Percentiles rank a stretch among this genome's conserved stretches.
phyloP scores from a whole-genome alignment of 345 rosid genomes.

The Eucalyptus grandis region DNA sequence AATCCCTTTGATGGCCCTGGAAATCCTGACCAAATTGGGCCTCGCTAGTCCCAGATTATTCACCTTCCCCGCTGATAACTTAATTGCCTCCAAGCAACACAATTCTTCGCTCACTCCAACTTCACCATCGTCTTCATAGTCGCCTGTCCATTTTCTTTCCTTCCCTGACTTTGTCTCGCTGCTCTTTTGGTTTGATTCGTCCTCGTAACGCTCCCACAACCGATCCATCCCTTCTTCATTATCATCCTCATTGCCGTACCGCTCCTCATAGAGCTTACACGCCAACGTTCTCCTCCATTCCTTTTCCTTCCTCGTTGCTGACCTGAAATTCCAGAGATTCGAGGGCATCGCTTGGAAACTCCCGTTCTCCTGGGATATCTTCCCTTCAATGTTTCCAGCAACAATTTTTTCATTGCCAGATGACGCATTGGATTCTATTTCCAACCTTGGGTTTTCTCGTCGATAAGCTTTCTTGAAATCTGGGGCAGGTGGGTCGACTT shows the following conservation, averaged over 20 bases:
- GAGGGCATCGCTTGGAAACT: neutral
- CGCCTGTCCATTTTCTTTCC: conserved; percentile 14
- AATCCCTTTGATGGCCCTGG: conserved; percentile 63
- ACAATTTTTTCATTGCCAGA: neutral
- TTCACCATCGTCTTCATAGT: conserved; percentile 38
- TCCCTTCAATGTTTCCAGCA: neutral
- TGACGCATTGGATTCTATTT: conserved; percentile 39
- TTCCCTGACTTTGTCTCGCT: conserved; percentile 6
- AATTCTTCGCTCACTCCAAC: conserved; percentile 13
- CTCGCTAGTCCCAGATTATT: conserved; percentile 58
- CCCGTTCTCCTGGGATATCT: neutral
- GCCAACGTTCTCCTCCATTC: conserved; percentile 93
- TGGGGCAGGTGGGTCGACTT: conserved; percentile 28
- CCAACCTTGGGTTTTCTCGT: neutral
- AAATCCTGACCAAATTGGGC: conserved; percentile 57
- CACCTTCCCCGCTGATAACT: conserved; percentile 84
- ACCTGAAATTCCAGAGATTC: conserved; percentile 41
- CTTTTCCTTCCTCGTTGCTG: conserved; percentile 63
- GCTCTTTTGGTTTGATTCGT: conserved; percentile 16
- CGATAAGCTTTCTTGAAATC: conserved; percentile 31
- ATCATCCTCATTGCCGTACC: conserved; percentile 16
- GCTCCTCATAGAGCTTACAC: conserved; percentile 73
- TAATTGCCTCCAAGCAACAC: conserved; percentile 76
- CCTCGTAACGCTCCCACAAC: conserved; percentile 78
- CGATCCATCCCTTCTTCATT: conserved; percentile 71